These are phyloP conservation scores for Pyricularia grisea DNA, from an alignment of 2,329 filamentous ascomycete genomes.

Conservation along the genomic window DNA sequence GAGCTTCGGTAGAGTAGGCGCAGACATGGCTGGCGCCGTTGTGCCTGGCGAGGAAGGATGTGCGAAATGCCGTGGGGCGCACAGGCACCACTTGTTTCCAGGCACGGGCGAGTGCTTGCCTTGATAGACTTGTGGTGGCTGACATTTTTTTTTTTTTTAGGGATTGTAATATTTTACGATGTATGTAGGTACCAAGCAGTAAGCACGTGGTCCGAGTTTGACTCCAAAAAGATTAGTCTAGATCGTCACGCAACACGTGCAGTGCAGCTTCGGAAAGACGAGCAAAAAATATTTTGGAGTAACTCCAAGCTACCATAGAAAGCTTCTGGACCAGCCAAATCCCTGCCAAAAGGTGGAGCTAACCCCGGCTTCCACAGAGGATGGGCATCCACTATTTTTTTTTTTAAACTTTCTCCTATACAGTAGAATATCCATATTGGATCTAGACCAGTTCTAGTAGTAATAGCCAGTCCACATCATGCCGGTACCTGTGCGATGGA, in stretches of 20 bases:
- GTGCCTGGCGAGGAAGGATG: not conserved
- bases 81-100: not conserved
- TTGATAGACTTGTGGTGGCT: not conserved
- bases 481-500: not conserved
- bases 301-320: not conserved
- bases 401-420: not conserved
- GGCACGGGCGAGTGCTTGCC: not conserved
- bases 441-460: not conserved
- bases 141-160: not conserved
- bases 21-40: constrained; percentile 7
- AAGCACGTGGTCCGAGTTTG: not conserved
- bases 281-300: not conserved
- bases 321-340: not conserved
- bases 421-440: not conserved
- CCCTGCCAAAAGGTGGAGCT: not conserved
- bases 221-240: not conserved
- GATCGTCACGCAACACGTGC: not conserved
- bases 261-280: not conserved
- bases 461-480: not conserved
- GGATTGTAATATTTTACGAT: not conserved
- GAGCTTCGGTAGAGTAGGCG: constrained; percentile 19
- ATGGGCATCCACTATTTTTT: not conserved
- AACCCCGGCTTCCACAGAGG: not conserved
- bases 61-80: not conserved
- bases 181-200: not conserved